Evolutionary conservation across 305 asterid genomes (phyloP), one percentile per base, ranked within the genome.

Genomic region (Withania somnifera): DNA sequence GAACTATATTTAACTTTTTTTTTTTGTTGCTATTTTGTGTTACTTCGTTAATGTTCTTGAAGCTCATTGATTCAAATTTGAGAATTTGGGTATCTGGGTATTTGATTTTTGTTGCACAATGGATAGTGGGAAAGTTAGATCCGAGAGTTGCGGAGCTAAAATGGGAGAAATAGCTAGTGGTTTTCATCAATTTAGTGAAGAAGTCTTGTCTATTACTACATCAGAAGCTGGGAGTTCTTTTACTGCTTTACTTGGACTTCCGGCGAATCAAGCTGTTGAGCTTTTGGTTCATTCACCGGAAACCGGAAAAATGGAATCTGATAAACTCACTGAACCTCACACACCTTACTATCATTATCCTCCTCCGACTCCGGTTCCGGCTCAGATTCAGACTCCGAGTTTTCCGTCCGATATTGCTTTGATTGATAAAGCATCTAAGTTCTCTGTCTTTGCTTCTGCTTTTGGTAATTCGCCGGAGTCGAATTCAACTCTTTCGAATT

Each of bases 261-360:
- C 98, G 11, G 91, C 98, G 80, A 92, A 92, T 61, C 95, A 92
- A 85, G 98, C 98, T 78, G 91, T 93, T 86, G 93, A 96, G 89
- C 94, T 95, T 30, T 47, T 73, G 34, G 93, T 91, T 52, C 85
- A 87, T 56, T 85, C 90, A 11, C 73, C 88, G 63, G 91, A 83
- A 19, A 47, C 79, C 5, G 61, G 34, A 8, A 66, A 66, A 66
- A 66, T 34, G 0, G 2, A 7, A 34, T 66, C 75, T 3, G 28
- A 66, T 66, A 66, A 34, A 5, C 47, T 66, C 26, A 66, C 6
- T 34, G 75, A 32, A 30, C 51, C 28, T 80, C 71, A n/a, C 90
- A 84, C 69, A 64, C 47, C 73, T 32, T 34, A 67, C 5, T 85
- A 82, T 45, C 50, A 11, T 19, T 32, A 40, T 79, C 82, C 50